These are phyloP conservation scores for Myriangium duriaei DNA, from an alignment of 2,329 filamentous ascomycete species.

Conservation along the genomic window DNA sequence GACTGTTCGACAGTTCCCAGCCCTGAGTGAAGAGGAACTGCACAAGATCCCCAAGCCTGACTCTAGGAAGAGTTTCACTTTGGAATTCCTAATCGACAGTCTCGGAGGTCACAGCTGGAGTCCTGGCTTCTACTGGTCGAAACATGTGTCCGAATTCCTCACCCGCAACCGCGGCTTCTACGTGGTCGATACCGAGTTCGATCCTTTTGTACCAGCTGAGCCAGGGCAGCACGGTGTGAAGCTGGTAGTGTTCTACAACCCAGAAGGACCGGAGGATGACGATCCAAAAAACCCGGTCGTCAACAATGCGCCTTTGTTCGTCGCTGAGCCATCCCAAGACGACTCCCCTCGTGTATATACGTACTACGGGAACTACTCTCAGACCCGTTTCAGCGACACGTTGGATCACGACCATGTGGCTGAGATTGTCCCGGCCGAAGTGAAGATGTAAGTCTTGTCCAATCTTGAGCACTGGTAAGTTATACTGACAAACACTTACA, in stretches of 20 bases:
- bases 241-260: constrained; percentile 34
- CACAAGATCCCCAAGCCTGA: constrained; percentile 16
- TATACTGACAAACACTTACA: no score
- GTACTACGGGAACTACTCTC: constrained; percentile 36
- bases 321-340: constrained; percentile 14
- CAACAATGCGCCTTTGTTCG: constrained; percentile 31
- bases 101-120: constrained; percentile 29
- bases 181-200: constrained; percentile 24
- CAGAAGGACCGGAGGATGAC: constrained; percentile 18
- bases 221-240: constrained; percentile 35
- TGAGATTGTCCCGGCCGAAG: constrained; percentile 24
- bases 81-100: constrained; percentile 25
- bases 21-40: constrained; percentile 11
- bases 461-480: no score
- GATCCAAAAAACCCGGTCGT: constrained; percentile 18
- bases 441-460: constrained; percentile 19
- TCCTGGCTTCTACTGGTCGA: constrained; percentile 27
- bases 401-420: constrained; percentile 30
- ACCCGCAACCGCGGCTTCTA: constrained; percentile 30
- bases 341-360: constrained; percentile 20
- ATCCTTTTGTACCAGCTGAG: constrained; percentile 30
- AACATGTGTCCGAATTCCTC: constrained; percentile 17
- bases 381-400: constrained; percentile 32
- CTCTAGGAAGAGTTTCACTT: constrained; percentile 25
- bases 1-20: constrained; percentile 16